Percentiles rank a stretch among this genome's conserved stretches.
Conservation (phyloP, 192 early-diverging fungal genomes). For the Coemansia sp. region DNA sequence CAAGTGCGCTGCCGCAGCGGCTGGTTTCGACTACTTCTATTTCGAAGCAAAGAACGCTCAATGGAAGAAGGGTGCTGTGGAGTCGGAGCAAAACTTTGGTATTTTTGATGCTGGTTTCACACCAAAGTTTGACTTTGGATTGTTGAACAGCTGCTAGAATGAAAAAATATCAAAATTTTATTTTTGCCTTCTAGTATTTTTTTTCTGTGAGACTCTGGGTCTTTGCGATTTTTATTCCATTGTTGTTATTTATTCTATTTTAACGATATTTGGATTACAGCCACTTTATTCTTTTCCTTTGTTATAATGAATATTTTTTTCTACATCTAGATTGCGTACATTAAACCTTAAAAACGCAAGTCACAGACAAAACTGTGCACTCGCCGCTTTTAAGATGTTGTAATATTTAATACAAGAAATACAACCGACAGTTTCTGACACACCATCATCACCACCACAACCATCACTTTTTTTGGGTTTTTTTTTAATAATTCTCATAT, state of each 20-base stretch:
- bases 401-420: too few species aligned
- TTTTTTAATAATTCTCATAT: too few species aligned
- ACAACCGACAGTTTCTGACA: too few species aligned
- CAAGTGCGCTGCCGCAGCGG: conserved; percentile 24
- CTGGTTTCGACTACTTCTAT: conserved; percentile 43
- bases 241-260: neutral
- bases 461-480: too few species aligned
- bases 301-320: too few species aligned
- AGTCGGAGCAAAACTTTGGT: conserved; percentile 36
- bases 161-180: neutral
- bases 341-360: too few species aligned
- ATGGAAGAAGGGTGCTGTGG: conserved; percentile 29
- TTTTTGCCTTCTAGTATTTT: neutral
- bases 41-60: conserved; percentile 50
- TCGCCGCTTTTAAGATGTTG: too few species aligned
- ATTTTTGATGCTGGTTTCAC: conserved; percentile 10
- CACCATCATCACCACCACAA: too few species aligned
- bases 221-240: neutral
- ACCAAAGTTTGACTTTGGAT: conserved; percentile 18
- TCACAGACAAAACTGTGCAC: too few species aligned
- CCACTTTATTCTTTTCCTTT: too few species aligned
- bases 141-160: conserved; percentile 24
- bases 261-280: too few species aligned
- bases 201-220: neutral
- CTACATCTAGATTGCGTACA: too few species aligned